Base-by-base conservation (phyloP, 805 yeast species). In the Metschnikowia matae region DNA sequence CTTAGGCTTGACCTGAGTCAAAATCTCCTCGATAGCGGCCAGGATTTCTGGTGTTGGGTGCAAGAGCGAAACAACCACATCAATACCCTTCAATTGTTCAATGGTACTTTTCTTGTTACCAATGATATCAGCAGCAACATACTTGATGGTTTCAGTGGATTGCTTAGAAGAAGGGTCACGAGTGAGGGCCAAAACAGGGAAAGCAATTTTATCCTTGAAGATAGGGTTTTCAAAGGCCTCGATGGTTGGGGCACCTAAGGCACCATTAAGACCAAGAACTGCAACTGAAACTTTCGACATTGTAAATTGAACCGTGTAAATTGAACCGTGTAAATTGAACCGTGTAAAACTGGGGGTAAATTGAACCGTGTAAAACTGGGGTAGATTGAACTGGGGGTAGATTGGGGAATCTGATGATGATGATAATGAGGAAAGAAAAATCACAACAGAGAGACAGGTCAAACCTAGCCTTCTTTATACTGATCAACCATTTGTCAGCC, bases 171-270 rank as follows among this genome's bases (percentile, higher is more conserved):
- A 62, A 3, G 67, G 60, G 53, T 73, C 72, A 59, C 83, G 69
- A 29, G 85, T 73, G 49, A 82, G 54, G 0, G 79, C 81, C 53
- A 71, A 73, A 50, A 84, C 64, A 26, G 88, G 87, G 36, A 69
- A 67, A 0, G 66, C 54, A 55, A 71, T 64, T 52, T 77, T 76
- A 50, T 64, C 64, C 18, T 68, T 60, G 57, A 81, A 80, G 5
- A 64, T 57, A 18, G 74, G 61, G 2, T 76, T 68, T 15, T 74
- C 57, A 41, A 83, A 64, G 6, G 82, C 81, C 1, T 65, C 68
- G 17, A 80, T 50, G 35, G 71, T 64, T 40, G 81, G 79, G 54
- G 67, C 64, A 40, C 84, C 86, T 37, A 83, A 64, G 54, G 63
- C 53, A 23, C 89, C 87, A 53, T 73, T 67, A 43, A 74, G 56